Evolutionary conservation across 192 early-diverging fungal species (phyloP).

Genomic region (Gamsiella multidivaricata): DNA sequence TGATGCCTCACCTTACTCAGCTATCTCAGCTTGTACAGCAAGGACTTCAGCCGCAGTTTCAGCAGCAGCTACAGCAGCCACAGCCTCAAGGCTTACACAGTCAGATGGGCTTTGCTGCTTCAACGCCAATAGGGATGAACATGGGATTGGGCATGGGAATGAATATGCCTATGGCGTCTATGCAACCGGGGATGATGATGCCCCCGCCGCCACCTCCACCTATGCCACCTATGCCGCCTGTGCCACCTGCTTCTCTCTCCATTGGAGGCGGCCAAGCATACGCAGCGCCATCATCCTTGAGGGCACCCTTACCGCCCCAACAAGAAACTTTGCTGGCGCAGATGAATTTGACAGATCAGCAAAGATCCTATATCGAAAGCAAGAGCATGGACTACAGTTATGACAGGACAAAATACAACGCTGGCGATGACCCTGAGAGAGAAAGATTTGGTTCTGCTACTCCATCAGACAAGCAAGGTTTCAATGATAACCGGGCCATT

Average conservation of each 20-base stretch:
- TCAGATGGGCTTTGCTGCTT: background rate
- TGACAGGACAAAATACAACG: background rate
- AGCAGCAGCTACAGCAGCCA: background rate
- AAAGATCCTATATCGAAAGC: slow-evolving; percentile 17
- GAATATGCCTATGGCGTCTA: slow-evolving; percentile 6
- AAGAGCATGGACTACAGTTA: background rate
- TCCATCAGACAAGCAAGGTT: background rate
- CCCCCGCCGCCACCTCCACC: slow-evolving; percentile 16
- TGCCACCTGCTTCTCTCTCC: background rate
- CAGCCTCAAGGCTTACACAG: too few relatives aligned
- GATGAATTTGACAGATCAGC: slow-evolving; percentile 10
- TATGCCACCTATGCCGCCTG: slow-evolving; percentile 9
- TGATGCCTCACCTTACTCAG: slow-evolving; percentile 38
- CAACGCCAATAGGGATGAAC: background rate
- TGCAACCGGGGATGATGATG: slow-evolving; percentile 9
- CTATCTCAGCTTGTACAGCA: slow-evolving; percentile 31
- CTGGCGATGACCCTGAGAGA: background rate
- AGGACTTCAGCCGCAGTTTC: slow-evolving; percentile 2
- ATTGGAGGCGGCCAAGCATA: background rate
- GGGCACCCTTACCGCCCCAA: slow-evolving; percentile 3
- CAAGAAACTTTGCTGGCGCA: background rate
- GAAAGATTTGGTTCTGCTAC: background rate
- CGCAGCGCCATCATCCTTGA: background rate
- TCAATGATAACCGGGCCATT: slow-evolving; percentile 7
- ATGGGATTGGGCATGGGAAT: slow-evolving; percentile 6